phyloP scores from a whole-genome alignment of 1,284 basidiomycete species.

The Puccinia horiana region DNA sequence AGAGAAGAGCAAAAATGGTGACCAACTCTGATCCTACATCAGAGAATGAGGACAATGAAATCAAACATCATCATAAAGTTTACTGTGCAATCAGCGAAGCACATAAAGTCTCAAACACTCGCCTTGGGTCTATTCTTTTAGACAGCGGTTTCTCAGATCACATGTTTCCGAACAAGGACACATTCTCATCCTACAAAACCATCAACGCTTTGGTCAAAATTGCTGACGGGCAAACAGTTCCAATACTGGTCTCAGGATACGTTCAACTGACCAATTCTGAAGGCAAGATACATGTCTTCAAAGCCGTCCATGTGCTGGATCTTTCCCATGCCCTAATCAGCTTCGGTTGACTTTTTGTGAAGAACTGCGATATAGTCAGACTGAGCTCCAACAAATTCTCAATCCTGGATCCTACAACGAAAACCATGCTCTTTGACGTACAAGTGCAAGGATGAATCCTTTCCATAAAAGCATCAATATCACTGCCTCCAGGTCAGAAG shows the following conservation, averaged over 20 bases:
- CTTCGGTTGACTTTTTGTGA: constrained; percentile 4
- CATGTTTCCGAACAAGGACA: background rate
- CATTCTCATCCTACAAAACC: background rate
- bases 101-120: background rate
- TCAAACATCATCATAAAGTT: background rate
- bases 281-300: background rate
- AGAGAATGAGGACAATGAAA: background rate
- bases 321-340: constrained; percentile 3
- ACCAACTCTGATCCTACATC: background rate
- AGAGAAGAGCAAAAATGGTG: background rate
- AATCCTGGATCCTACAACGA: background rate
- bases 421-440: background rate
- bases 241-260: background rate
- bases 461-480: background rate
- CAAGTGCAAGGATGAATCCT: background rate
- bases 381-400: background rate
- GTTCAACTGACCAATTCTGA: background rate
- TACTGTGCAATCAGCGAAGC: background rate
- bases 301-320: background rate
- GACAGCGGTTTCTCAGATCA: constrained; percentile 34
- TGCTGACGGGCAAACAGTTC: background rate
- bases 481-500: background rate
- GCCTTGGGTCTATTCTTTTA: background rate
- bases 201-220: background rate
- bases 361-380: background rate